Evolutionary conservation across 495 filamentous ascomycete genomes (phyloP).

Genomic region (Evansstolkia leycettana): DNA sequence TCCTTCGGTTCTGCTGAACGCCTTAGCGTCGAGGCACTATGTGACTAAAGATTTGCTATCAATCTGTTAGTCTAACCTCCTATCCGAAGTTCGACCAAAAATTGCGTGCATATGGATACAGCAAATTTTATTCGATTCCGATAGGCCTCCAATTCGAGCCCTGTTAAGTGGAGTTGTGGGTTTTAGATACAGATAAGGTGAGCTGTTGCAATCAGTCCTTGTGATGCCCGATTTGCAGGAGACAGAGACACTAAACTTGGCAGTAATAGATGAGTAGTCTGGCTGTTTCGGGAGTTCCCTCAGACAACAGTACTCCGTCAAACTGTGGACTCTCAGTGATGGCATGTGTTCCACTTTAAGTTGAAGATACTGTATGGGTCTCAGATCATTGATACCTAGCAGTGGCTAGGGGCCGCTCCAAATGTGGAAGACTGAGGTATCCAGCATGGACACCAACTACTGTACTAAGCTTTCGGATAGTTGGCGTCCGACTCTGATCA

Average conservation of each 20-base stretch:
- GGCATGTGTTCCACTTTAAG: neutral
- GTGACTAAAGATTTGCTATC: no score
- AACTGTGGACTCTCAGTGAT: neutral
- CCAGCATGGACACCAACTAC: no score
- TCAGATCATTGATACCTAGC: neutral
- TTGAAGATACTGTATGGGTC: constrained; percentile 1
- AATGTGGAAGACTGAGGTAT: constrained; percentile 6
- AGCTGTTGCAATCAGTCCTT: no score
- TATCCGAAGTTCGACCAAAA: neutral
- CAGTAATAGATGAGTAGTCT: constrained; percentile 1
- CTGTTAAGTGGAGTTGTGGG: no score
- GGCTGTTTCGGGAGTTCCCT: constrained; percentile 1
- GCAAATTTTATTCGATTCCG: neutral
- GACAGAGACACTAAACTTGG: no score
- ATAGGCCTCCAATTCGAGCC: no score
- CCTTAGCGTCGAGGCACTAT: no score
- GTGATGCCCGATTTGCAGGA: no score
- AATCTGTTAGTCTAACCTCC: no score
- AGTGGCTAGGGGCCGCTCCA: neutral
- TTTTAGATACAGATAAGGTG: no score
- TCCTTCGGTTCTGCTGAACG: no score
- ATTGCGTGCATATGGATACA: neutral
- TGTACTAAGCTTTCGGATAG: no score
- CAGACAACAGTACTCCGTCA: neutral
- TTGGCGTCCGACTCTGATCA: neutral